phyloP scores from a whole-genome alignment of 1,284 basidiomycete genomes.

The Malassezia yamatoensis region DNA sequence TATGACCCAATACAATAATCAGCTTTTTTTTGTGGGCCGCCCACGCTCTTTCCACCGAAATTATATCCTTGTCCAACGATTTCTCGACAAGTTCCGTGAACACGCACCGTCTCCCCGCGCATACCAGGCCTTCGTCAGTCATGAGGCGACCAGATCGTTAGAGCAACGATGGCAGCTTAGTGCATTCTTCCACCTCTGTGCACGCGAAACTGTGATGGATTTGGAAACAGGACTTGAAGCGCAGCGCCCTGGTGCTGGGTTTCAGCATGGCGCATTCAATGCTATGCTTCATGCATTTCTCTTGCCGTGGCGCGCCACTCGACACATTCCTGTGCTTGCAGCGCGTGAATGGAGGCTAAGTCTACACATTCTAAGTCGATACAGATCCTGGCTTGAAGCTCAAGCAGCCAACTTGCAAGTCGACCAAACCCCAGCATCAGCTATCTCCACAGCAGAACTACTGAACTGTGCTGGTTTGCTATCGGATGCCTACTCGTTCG shows the following conservation, averaged over 20 bases:
- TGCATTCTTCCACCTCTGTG: conserved; percentile 93
- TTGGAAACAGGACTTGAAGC: conserved; percentile 19
- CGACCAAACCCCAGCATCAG: neutral
- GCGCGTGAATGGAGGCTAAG: conserved; percentile 40
- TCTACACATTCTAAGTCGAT: conserved; percentile 37
- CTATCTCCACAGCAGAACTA: neutral
- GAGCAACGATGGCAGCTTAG: conserved; percentile 84
- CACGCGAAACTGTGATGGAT: conserved; percentile 71
- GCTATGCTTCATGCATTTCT: conserved; percentile 21
- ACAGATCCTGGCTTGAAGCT: conserved; percentile 30
- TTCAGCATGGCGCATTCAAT: conserved; percentile 14
- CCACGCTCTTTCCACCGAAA: conserved; percentile 74
- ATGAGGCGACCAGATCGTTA: conserved; percentile 64
- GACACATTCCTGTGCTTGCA: conserved; percentile 29
- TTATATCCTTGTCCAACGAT: conserved; percentile 69
- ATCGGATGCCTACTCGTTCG: conserved; percentile 6
- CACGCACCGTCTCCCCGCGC: conserved; percentile 60
- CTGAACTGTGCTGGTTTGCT: neutral
- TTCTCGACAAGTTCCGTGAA: conserved; percentile 71
- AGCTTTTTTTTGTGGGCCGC: conserved; percentile 79
- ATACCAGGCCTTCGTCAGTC: conserved; percentile 49
- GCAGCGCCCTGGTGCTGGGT: neutral
- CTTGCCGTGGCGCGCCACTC: conserved; percentile 25
- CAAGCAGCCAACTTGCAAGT: conserved; percentile 17
- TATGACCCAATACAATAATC: conserved; percentile 67